A percentile compares a stretch with the other conserved stretches of the same genome.
phyloP scores from a whole-genome alignment of 495 filamentous ascomycete genomes.

The Aspergillus heteromorphus region DNA sequence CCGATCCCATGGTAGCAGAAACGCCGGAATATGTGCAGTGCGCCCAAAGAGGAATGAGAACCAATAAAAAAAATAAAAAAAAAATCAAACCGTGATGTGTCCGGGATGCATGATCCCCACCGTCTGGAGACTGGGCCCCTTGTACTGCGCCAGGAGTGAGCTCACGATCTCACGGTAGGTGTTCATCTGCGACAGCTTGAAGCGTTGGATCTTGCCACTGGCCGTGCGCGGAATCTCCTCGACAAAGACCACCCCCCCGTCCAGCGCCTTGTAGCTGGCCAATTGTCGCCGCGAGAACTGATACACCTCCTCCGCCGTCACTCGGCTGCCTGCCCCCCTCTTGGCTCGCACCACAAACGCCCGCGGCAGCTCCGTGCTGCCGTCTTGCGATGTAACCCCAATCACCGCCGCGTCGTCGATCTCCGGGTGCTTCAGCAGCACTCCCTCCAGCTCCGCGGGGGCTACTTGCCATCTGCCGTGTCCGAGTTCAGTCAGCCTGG shows the following conservation, averaged over 20 bases:
- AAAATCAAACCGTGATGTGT: slow-evolving; percentile 14
- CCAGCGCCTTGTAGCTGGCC: slow-evolving; percentile 62
- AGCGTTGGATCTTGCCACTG: slow-evolving; percentile 71
- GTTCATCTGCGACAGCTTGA: slow-evolving; percentile 43
- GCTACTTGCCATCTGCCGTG: slow-evolving; percentile 61
- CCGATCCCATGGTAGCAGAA: background rate
- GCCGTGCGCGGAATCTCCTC: slow-evolving; percentile 71
- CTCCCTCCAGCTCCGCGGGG: slow-evolving; percentile 77
- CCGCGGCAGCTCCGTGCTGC: slow-evolving; percentile 62
- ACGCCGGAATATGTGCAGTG: background rate
- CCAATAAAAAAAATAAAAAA: background rate
- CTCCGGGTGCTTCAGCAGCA: slow-evolving; percentile 64
- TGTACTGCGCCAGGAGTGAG: slow-evolving; percentile 31
- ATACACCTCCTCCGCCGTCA: slow-evolving; percentile 56
- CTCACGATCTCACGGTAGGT: slow-evolving; percentile 41
- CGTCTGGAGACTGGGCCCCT: slow-evolving; percentile 19
- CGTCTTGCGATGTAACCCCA: slow-evolving; percentile 51
- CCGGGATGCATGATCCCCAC: slow-evolving; percentile 22
- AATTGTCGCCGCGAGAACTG: slow-evolving; percentile 56
- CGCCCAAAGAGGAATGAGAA: background rate
- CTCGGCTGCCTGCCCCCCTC: slow-evolving; percentile 13
- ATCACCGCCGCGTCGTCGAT: slow-evolving; percentile 75
- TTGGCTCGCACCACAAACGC: slow-evolving; percentile 63
- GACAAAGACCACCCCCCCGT: slow-evolving; percentile 67
- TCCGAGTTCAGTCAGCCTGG: background rate